Evolutionary conservation across 129 eudicot genomes (phyloP).

Genomic region (Artemisia tridentata): DNA sequence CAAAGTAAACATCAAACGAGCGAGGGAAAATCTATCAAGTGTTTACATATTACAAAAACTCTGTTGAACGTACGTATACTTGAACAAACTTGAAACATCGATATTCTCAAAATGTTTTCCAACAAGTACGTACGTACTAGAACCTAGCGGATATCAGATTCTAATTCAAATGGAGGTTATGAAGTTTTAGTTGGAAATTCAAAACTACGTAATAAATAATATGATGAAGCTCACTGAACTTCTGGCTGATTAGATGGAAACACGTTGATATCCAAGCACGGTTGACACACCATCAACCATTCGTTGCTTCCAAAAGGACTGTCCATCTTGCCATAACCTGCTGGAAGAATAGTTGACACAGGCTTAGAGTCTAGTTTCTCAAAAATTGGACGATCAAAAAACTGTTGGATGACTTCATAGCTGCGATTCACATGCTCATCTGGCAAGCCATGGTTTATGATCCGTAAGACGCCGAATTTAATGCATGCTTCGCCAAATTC

Average conservation of each 20-base stretch:
- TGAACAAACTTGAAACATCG: too few relatives aligned
- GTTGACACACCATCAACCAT: constrained; percentile 32
- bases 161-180: too few relatives aligned
- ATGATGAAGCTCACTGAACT: constrained; percentile 14
- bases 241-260: constrained; percentile 18
- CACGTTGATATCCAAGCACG: constrained; percentile 27
- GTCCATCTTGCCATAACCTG: constrained; percentile 32
- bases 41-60: too few relatives aligned
- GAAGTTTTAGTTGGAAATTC: background rate
- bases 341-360: constrained; percentile 23
- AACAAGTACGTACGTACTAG: too few relatives aligned
- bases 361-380: constrained; percentile 25
- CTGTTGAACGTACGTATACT: too few relatives aligned
- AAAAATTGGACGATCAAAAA: constrained; percentile 17
- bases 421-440: background rate
- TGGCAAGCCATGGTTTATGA: constrained; percentile 33
- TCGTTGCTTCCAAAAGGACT: constrained; percentile 23
- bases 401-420: constrained; percentile 6
- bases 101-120: too few relatives aligned
- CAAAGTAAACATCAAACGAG: too few relatives aligned
- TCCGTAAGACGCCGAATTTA: constrained; percentile 26
- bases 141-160: too few relatives aligned
- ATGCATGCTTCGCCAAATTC: constrained; percentile 29
- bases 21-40: too few relatives aligned
- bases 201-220: background rate